Evolutionary conservation across 1,284 basidiomycete species (phyloP).

Genomic region (Cryptococcus amylolentus): DNA sequence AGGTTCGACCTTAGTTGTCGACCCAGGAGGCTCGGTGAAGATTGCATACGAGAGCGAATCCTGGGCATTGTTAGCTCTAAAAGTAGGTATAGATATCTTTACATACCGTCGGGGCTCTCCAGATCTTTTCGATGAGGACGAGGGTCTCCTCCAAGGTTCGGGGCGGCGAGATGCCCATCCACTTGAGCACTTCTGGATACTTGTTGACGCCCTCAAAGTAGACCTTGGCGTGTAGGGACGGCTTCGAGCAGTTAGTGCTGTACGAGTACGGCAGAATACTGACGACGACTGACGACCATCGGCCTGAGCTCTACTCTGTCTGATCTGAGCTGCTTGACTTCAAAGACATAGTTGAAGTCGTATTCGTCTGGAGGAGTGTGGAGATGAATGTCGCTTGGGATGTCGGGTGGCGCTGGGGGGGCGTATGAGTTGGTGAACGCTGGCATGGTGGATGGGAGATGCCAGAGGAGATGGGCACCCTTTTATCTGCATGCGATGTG

Average conservation of each 20-base stretch:
- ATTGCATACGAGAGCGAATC: constrained; percentile 30
- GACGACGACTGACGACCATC: constrained; percentile 21
- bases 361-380: constrained; percentile 39
- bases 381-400: constrained; percentile 24
- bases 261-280: too few species aligned
- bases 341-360: constrained; percentile 45
- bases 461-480: neutral
- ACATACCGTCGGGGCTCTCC: constrained; percentile 24
- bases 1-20: constrained; percentile 15
- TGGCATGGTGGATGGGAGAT: neutral
- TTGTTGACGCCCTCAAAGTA: constrained; percentile 26
- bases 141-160: constrained; percentile 28
- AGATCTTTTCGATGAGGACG: constrained; percentile 26
- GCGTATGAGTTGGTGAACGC: constrained; percentile 25
- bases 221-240: constrained; percentile 33
- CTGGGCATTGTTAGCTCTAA: constrained; percentile 6
- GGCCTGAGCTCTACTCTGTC: constrained; percentile 35
- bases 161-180: constrained; percentile 18
- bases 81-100: neutral
- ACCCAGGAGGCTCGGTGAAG: constrained; percentile 29
- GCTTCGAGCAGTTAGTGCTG: constrained; percentile 8
- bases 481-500: neutral
- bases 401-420: constrained; percentile 5
- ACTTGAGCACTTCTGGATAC: constrained; percentile 26
- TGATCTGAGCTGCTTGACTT: constrained; percentile 27